Base-by-base conservation (phyloP, 257 asterid species). In the Parsonsia alboflavescens region DNA sequence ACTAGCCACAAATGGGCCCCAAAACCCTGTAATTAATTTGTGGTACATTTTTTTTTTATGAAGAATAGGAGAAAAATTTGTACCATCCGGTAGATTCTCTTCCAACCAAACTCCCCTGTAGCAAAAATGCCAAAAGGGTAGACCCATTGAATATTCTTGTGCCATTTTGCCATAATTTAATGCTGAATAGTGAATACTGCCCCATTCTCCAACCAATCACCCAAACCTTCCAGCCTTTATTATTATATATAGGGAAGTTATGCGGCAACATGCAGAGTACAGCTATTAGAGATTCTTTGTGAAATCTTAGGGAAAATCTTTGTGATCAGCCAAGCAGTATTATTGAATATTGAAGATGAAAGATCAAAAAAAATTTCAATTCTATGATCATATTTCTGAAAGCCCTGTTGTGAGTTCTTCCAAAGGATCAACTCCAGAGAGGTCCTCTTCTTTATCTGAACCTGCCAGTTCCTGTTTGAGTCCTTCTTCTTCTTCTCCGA, bases 381-480 rank as follows among this genome's bases (percentile, higher is more conserved):
- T 19, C 8, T n/a, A 36, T 36, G 70, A 64, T 64, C 12, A 73
- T 72, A 82, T 22, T 74, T 77, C 67, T 62, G 70, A 70, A 28
- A 82, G 76, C 73, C 79, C 85, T 44, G 70, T 70, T 24, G 70
- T 58, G 86, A 58, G 76, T 45, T 82, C 77, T 53, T 85, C 80
- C 17, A 53, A 59, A 33, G 80, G 66, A 2, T 69, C 80, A 44
- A 75, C 84, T 52, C 78, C 83, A 15, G 84, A 80, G 17, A 73
- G 80, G 9, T 77, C 79, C 17, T 80, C 88, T 80, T 75, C 85
- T 71, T 64, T 79, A 67, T 88, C 90, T 70, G 90, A 76, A 65
- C 65, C 86, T 13, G 49, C 69, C 42, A 84, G 78, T 76, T 67
- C 88, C 36, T 64, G 57, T 52, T 79, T 53, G 3, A 85, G 88